These are phyloP conservation scores for Zymoseptoria crescenta DNA, from an alignment of 2,329 filamentous ascomycete species.

Conservation along the genomic window DNA sequence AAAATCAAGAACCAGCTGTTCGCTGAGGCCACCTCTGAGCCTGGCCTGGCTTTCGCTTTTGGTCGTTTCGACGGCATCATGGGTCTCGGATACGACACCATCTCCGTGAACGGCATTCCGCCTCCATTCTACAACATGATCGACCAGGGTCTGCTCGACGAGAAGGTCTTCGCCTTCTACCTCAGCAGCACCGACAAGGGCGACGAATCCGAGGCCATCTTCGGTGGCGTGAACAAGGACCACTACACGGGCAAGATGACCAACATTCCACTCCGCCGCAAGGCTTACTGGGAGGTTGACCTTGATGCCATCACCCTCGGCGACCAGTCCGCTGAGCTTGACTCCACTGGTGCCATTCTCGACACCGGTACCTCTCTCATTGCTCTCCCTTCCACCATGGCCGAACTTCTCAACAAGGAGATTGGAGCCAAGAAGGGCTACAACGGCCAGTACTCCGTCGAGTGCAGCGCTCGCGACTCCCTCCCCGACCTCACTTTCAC, in stretches of 20 bases:
- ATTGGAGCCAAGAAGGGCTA: constrained; percentile 97
- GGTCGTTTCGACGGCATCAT: constrained; percentile 96
- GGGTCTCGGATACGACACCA: constrained; percentile 87
- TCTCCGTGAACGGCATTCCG: constrained; percentile 92
- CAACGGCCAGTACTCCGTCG: constrained; percentile 92
- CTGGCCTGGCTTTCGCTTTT: constrained; percentile 94
- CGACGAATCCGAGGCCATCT: constrained; percentile 75
- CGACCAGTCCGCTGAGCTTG: constrained; percentile 75
- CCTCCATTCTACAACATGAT: constrained; percentile 97
- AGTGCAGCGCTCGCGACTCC: constrained; percentile 72
- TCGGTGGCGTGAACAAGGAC: constrained; percentile 77
- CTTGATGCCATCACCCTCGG: constrained; percentile 87
- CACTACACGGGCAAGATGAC: constrained; percentile 81
- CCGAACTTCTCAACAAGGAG: constrained; percentile 93
- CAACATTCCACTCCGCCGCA: constrained; percentile 90
- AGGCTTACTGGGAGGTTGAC: constrained; percentile 99
- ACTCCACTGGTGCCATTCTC: constrained; percentile 91
- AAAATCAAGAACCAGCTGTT: constrained; percentile 86
- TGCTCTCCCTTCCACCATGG: constrained; percentile 81
- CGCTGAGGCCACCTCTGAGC: constrained; percentile 91
- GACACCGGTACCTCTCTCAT: constrained; percentile 98
- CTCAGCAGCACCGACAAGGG: constrained; percentile 66
- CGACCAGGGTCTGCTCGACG: constrained; percentile 79
- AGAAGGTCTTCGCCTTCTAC: constrained; percentile 95
- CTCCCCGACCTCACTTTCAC: constrained; percentile 90